Evolutionary conservation across 1,284 basidiomycete species (phyloP).

Genomic region (Naganishia albida): DNA sequence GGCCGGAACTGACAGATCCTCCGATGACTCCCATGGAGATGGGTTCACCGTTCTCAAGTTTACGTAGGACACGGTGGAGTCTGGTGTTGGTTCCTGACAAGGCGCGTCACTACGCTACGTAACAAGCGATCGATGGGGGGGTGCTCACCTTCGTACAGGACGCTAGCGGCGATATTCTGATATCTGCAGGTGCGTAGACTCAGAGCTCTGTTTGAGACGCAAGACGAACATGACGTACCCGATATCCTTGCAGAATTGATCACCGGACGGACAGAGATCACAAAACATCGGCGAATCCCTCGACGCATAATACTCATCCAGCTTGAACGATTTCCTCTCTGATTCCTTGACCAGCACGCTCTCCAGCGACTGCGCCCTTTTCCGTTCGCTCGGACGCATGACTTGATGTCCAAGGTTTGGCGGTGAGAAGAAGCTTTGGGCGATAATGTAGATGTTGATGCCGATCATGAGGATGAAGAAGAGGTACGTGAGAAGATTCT

Average conservation of each 20-base stretch:
- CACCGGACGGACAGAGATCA: slow-evolving; percentile 19
- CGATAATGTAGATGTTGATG: slow-evolving; percentile 27
- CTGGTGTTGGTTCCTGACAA: slow-evolving; percentile 22
- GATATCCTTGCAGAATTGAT: slow-evolving; percentile 22
- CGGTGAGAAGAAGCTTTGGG: slow-evolving; percentile 3
- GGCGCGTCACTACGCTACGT: neutral
- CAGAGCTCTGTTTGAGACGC: neutral
- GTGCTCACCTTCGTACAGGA: slow-evolving; percentile 18
- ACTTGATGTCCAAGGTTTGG: neutral
- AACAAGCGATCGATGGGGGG: neutral
- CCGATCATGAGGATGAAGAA: slow-evolving; percentile 25
- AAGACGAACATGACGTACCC: neutral
- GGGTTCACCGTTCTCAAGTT: slow-evolving; percentile 23
- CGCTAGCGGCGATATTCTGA: slow-evolving; percentile 16
- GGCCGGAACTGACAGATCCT: slow-evolving; percentile 27
- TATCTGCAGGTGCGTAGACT: neutral
- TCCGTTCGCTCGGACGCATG: neutral
- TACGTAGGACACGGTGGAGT: slow-evolving; percentile 24
- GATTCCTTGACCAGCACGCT: neutral
- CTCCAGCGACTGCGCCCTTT: no score
- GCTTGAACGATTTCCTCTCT: neutral
- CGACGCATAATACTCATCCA: slow-evolving; percentile 7
- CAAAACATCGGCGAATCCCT: slow-evolving; percentile 16
- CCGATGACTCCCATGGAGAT: slow-evolving; percentile 30
- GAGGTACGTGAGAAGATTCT: slow-evolving; percentile 6